Percentiles rank a stretch among this genome's conserved stretches.
Evolutionary conservation across 2,329 filamentous ascomycete species (phyloP).

Genomic region (Claviceps quebecensis): DNA sequence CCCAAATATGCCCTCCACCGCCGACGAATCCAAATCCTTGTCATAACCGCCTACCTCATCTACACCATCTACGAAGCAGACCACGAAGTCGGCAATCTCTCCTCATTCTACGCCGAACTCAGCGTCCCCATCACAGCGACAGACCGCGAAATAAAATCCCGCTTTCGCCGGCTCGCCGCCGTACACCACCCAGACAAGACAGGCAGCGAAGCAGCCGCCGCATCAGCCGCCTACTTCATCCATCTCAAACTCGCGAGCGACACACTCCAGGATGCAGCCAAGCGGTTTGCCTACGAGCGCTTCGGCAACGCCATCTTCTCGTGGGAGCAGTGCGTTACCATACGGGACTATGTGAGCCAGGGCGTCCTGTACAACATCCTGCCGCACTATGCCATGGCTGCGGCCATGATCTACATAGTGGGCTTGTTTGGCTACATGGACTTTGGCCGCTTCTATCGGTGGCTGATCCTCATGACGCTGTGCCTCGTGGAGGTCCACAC

Average conservation of each 20-base stretch:
- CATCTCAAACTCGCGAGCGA: conserved; percentile 75
- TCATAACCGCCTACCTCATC: conserved; percentile 70
- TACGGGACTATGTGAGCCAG: conserved; percentile 57
- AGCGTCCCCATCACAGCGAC: conserved; percentile 53
- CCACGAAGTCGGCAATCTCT: conserved; percentile 55
- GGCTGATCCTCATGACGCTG: conserved; percentile 40
- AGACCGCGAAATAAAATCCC: conserved; percentile 67
- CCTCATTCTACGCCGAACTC: conserved; percentile 70
- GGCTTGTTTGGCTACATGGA: conserved; percentile 53
- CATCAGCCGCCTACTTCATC: conserved; percentile 48
- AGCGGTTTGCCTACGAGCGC: conserved; percentile 77
- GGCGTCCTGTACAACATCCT: conserved; percentile 46
- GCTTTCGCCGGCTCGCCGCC: conserved; percentile 64
- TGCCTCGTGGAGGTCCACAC: conserved; percentile 43
- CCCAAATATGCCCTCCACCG: conserved; percentile 59
- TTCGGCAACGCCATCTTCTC: conserved; percentile 60
- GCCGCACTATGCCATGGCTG: conserved; percentile 47
- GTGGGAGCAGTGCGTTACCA: conserved; percentile 53
- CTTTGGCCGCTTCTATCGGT: conserved; percentile 52
- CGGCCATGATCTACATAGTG: conserved; percentile 44
- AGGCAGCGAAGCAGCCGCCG: conserved; percentile 19
- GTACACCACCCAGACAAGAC: conserved; percentile 78
- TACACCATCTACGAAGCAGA: conserved; percentile 93
- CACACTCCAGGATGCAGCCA: conserved; percentile 60
- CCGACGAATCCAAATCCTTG: conserved; percentile 67